Evolutionary conservation across 352 stramenopile genomes (phyloP), one percentile per base, ranked within the genome.

Genomic region (Pythium dissotocum): DNA sequence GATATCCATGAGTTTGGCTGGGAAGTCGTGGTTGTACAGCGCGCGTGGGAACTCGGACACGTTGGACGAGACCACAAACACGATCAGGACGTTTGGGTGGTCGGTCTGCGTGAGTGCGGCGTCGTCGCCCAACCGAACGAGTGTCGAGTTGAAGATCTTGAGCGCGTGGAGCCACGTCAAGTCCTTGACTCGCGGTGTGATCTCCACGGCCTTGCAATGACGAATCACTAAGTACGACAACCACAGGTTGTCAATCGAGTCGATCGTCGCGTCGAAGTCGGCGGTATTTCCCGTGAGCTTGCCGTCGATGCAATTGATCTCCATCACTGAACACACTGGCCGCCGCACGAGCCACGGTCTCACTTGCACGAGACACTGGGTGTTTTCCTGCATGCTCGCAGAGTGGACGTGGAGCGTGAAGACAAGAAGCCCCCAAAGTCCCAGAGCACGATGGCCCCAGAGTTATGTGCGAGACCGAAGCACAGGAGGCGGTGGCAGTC

Each of bases 121-220:
- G 36, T 69, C 64, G 4, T 61, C 18, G 1, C 54, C 49, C 69
- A 64, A 76, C 24, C 24, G n/a, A 8, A 58, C 24, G 5, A 76
- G 16, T 5, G 64, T 76, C 46, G 69, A 69, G 35, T 76, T 72
- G 59, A 64, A 72, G 12, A 72, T 55, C 33, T 72, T 72, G 46
- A 76, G 0, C 0, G 16, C 58, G 0, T 71, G 51, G 2, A 75
- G 51, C 26, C 44, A 55, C 9, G 49, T 33, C 13, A 74, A 48
- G 5, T 70, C 54, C 12, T 56, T 56, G 36, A 73, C 57, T 0
- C 48, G 60, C 0, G 60, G 55, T 8, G 67, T 73, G 24, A 73
- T 63, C 40, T 73, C 56, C 0, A 73, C 57, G 0, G 21, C 32
- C 0, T 0, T 4, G 40, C 67, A 73, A 42, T 73, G 61, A 21